Conservation (phyloP, 768 basidiomycete species). For the Boletus reticulatus region DNA sequence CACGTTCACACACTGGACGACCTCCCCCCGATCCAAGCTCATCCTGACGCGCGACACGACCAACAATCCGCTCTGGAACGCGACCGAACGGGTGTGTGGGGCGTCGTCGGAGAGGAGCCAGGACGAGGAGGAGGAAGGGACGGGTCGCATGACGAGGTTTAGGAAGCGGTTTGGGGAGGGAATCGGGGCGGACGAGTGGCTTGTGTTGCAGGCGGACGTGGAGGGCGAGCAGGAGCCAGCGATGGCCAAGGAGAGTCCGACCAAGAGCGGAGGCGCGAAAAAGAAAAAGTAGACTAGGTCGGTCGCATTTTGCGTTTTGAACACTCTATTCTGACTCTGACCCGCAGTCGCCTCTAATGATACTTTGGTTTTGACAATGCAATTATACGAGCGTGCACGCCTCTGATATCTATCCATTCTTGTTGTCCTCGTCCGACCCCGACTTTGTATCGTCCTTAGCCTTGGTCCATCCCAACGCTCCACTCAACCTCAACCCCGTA, state of each 20-base stretch:
- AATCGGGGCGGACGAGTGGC: slow-evolving; percentile 34
- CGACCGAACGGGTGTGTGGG: slow-evolving; percentile 52
- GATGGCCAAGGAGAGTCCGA: slow-evolving; percentile 19
- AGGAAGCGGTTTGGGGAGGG: slow-evolving; percentile 66
- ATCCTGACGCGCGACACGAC: slow-evolving; percentile 84
- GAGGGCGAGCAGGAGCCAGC: slow-evolving; percentile 30
- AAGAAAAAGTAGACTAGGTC: slow-evolving; percentile 19
- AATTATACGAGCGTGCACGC: no score
- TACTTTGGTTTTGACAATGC: no score
- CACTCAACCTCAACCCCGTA: slow-evolving; percentile 72
- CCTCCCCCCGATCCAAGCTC: slow-evolving; percentile 76
- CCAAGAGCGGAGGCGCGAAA: slow-evolving; percentile 12
- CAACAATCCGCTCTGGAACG: slow-evolving; percentile 87
- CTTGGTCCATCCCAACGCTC: slow-evolving; percentile 49
- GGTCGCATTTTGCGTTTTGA: not conserved
- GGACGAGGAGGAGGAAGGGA: slow-evolving; percentile 68
- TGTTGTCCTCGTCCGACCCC: slow-evolving; percentile 14
- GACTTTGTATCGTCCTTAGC: slow-evolving; percentile 11
- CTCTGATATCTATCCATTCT: slow-evolving; percentile 9
- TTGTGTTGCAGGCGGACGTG: slow-evolving; percentile 24
- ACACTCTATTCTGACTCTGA: not conserved
- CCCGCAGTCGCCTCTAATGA: not conserved
- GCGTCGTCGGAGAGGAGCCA: slow-evolving; percentile 41
- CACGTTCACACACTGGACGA: slow-evolving; percentile 84
- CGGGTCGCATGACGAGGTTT: slow-evolving; percentile 81